Percentiles rank a stretch among this genome's conserved stretches.
Conservation (phyloP, 306 rosid genomes). For the Lotus japonicus region DNA sequence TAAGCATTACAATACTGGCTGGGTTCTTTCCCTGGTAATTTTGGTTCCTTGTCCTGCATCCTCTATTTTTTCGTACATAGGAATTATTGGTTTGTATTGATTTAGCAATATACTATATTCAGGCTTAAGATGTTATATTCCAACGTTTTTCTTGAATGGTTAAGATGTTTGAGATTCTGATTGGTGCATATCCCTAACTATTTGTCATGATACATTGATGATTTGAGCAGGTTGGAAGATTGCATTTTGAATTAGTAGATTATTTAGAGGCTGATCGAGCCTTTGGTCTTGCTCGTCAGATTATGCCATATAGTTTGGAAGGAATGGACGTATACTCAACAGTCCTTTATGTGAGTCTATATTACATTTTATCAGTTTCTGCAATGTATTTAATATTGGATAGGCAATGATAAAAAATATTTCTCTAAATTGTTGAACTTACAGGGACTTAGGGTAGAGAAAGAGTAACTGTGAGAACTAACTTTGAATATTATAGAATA, state of each 20-base stretch:
- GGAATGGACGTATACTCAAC: slow-evolving; percentile 98
- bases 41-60: slow-evolving; percentile 6
- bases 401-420: not conserved
- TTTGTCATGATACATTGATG: slow-evolving; percentile 6
- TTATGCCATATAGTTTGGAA: slow-evolving; percentile 79
- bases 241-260: slow-evolving; percentile 83
- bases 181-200: slow-evolving; percentile 10
- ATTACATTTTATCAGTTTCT: slow-evolving; percentile 9
- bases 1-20: slow-evolving; percentile 91
- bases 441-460: not conserved
- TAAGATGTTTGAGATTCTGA: not conserved
- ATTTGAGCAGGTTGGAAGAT: slow-evolving; percentile 81
- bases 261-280: slow-evolving; percentile 87
- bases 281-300: slow-evolving; percentile 77
- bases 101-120: not conserved
- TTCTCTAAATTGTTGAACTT: slow-evolving; percentile 15
- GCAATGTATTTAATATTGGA: not conserved
- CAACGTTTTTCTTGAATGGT: not conserved
- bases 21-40: slow-evolving; percentile 97
- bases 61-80: not conserved
- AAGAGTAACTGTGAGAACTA: not conserved
- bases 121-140: not conserved
- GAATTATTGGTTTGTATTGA: slow-evolving; percentile 8
- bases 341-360: slow-evolving; percentile 85
- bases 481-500: not conserved